A percentile compares a stretch with the other conserved stretches of the same genome.
Evolutionary conservation across 1,284 basidiomycete species (phyloP).

Genomic region (Volvariella volvacea): DNA sequence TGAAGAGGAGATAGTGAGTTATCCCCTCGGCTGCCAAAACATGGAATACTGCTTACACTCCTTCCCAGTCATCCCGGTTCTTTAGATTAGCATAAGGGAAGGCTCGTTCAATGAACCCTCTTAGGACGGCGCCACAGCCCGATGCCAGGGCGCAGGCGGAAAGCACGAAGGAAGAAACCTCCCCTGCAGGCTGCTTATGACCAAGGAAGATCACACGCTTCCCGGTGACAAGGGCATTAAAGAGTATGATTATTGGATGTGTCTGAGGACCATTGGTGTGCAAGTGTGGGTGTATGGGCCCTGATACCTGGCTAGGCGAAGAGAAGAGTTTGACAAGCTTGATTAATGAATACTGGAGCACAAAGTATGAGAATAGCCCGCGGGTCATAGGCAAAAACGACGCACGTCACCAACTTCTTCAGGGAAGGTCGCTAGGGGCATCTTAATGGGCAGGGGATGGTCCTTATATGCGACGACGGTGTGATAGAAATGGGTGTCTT

Average conservation of each 20-base stretch:
- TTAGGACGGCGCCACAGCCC: constrained; percentile 79
- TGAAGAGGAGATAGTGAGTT: constrained; percentile 1
- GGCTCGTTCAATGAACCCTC: constrained; percentile 82
- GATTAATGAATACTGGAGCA: constrained; percentile 83
- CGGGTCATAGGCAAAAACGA: constrained; percentile 7
- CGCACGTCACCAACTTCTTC: constrained; percentile 94
- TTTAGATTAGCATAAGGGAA: constrained; percentile 93
- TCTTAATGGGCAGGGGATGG: constrained; percentile 77
- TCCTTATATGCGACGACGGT: constrained; percentile 77
- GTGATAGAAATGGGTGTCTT: constrained; percentile 93
- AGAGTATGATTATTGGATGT: constrained; percentile 89
- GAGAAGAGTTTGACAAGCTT: constrained; percentile 88
- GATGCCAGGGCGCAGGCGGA: constrained; percentile 90
- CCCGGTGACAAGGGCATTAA: constrained; percentile 91
- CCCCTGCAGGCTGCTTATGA: constrained; percentile 77
- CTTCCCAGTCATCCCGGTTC: constrained; percentile 85
- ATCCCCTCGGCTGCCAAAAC: not conserved
- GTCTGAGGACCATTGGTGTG: constrained; percentile 90
- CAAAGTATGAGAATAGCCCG: constrained; percentile 11
- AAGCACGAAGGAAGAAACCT: constrained; percentile 86
- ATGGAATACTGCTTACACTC: constrained; percentile 60
- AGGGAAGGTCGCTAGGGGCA: constrained; percentile 80
- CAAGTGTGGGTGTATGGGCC: constrained; percentile 85
- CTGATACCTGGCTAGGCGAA: constrained; percentile 55
- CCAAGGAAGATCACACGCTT: constrained; percentile 95